These are phyloP conservation scores for Pseudoscleropodium purum DNA, from an alignment of 225 moss, liverwort and hornwort genomes.

Conservation along the genomic window DNA sequence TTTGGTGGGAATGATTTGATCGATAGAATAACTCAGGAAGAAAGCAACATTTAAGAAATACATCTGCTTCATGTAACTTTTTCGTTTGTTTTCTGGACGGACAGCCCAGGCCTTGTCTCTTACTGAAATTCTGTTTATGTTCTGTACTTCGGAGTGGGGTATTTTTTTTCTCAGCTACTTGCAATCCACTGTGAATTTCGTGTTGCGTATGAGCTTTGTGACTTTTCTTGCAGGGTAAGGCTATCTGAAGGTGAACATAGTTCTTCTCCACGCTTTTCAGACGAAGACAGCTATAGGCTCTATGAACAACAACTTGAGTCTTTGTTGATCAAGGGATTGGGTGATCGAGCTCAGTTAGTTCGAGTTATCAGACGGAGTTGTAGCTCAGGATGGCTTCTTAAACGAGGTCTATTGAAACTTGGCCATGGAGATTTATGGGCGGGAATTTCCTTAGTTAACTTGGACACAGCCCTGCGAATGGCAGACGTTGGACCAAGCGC, in stretches of 20 bases:
- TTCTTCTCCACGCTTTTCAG: constrained; percentile 31
- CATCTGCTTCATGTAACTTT: background rate
- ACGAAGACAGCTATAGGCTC: constrained; percentile 51
- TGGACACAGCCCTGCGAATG: constrained; percentile 73
- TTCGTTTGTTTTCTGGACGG: background rate
- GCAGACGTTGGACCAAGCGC: constrained; percentile 91
- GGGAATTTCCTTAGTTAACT: constrained; percentile 54
- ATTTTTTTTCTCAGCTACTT: background rate
- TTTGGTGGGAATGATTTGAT: background rate
- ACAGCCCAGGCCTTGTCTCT: background rate
- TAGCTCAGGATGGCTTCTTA: constrained; percentile 39
- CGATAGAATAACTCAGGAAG: background rate
- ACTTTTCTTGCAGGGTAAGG: constrained; percentile 23
- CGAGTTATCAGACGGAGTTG: constrained; percentile 56
- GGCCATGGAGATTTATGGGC: constrained; percentile 39
- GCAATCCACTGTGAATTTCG: background rate
- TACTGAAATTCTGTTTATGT: background rate
- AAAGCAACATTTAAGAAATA: background rate
- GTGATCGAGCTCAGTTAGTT: constrained; percentile 63
- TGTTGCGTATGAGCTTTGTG: background rate
- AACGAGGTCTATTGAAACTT: constrained; percentile 37
- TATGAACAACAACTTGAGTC: constrained; percentile 59
- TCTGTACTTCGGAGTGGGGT: background rate
- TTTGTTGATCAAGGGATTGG: constrained; percentile 41
- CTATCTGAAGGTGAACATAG: constrained; percentile 18